Evolutionary conservation across 1,284 basidiomycete genomes (phyloP).

Genomic region (Naganishia liquefaciens): DNA sequence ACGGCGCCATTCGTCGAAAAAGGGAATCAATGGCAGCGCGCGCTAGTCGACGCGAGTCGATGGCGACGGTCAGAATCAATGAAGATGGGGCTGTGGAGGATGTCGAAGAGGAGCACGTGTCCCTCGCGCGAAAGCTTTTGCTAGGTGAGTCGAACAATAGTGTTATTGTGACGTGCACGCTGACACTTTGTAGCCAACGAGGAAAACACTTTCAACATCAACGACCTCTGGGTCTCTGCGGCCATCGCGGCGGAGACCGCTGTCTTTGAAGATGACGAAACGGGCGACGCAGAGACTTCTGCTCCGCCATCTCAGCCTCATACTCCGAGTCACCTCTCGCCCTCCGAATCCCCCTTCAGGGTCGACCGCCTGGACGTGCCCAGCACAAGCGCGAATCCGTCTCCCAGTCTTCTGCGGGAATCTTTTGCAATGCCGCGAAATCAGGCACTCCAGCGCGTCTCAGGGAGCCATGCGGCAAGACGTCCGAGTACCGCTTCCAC

Average conservation of each 20-base stretch:
- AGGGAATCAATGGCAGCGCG: slow-evolving; percentile 53
- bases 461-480: slow-evolving; percentile 40
- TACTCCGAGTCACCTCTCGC: slow-evolving; percentile 27
- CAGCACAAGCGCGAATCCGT: neutral
- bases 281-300: slow-evolving; percentile 47
- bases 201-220: slow-evolving; percentile 55
- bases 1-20: slow-evolving; percentile 53
- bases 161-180: neutral
- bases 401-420: slow-evolving; percentile 22
- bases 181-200: slow-evolving; percentile 47
- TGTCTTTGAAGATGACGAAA: slow-evolving; percentile 54
- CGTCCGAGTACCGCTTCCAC: slow-evolving; percentile 50
- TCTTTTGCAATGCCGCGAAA: slow-evolving; percentile 7
- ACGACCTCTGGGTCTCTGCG: slow-evolving; percentile 55
- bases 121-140: slow-evolving; percentile 84
- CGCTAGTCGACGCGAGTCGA: slow-evolving; percentile 48
- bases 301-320: slow-evolving; percentile 21
- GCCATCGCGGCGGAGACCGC: slow-evolving; percentile 53
- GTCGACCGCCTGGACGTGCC: slow-evolving; percentile 23
- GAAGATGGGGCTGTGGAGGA: slow-evolving; percentile 32
- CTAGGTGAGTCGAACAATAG: slow-evolving; percentile 57
- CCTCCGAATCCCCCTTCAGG: slow-evolving; percentile 32
- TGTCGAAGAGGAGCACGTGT: slow-evolving; percentile 50
- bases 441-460: slow-evolving; percentile 34
- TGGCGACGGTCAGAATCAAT: slow-evolving; percentile 31